Evolutionary conservation across 768 basidiomycete genomes (phyloP), one percentile per base, ranked within the genome.

Genomic region (Tricholoma furcatifolium): DNA sequence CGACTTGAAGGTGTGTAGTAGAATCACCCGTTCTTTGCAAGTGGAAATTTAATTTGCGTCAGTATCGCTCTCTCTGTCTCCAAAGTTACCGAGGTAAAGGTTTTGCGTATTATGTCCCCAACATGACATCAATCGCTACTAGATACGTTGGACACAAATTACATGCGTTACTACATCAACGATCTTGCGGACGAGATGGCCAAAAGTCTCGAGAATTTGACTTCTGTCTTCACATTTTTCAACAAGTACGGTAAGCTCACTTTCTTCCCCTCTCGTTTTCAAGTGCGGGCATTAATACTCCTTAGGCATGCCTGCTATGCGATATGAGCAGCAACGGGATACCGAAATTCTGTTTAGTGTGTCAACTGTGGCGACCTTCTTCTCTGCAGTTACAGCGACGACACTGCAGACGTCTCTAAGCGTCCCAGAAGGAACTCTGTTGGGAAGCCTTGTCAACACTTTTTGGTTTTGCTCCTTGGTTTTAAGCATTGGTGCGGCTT

Each of bases 371-470:
- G 56, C 65, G 1, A 67, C 64, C 9, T 66, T 69, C 44, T 68
- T 69, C 51, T 68, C 68, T 0, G 67, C 62, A 4, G 68, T 68
- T 14, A 67, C 65, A 8, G 67, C 65, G 18, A 62, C 59, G 6
- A 62, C 40, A 11, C 48, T 67, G 15, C 58, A 61, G 46, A 59
- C 54, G 17, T 60, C 61, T 21, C 51, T 41, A 47, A 38, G 18
- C 31, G 40, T 31, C 24, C 45, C 43, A 30, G 32, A 15, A 32
- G 27, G 18, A 12, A 32, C 9, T 15, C 10, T 11, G 43, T 11
- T 47, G 50, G n/a, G 54, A 18, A 14, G 14, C 5, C n/a, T 59
- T n/a, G 57, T 64, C 9, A 65, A 60, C 23, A 60, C 57, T 14
- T 62, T 65, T 18, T 64, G 60, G 61, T 65, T 65, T 23, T 56